Conservation (phyloP, 768 basidiomycete species). For the Mycena maculata region DNA sequence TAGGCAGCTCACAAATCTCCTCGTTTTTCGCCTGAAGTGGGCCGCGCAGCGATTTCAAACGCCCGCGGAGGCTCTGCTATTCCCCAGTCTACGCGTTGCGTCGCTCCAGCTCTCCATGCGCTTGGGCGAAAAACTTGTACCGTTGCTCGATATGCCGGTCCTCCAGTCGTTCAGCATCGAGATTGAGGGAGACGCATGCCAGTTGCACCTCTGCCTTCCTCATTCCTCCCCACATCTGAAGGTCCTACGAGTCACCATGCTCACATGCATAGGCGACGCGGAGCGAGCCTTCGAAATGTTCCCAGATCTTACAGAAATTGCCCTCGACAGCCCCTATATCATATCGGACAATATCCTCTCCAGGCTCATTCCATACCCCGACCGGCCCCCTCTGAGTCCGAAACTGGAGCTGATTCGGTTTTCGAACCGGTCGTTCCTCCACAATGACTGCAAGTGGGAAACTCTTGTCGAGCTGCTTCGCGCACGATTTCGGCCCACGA, state of each 20-base stretch:
- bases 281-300: constrained; percentile 1
- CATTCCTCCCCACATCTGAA: constrained; percentile 5
- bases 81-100: constrained; percentile 1
- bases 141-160: constrained; percentile 13
- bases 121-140: neutral
- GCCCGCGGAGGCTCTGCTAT: neutral
- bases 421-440: constrained; percentile 4
- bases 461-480: neutral
- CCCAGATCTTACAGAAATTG: constrained; percentile 14
- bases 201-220: neutral
- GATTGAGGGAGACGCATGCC: neutral
- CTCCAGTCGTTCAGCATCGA: constrained; percentile 5
- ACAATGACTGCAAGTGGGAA: constrained; percentile 7
- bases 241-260: neutral
- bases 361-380: neutral
- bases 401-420: constrained; percentile 34
- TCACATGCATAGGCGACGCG: neutral
- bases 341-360: neutral
- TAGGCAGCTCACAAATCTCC: constrained; percentile 8
- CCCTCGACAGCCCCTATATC: neutral
- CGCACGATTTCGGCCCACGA: neutral
- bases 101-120: neutral
- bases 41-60: neutral
- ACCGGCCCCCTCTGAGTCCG: neutral
- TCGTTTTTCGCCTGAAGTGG: neutral